A percentile compares a stretch with the other conserved stretches of the same genome.
Conservation (phyloP, 345 rosid species). For the Isatis tinctoria region DNA sequence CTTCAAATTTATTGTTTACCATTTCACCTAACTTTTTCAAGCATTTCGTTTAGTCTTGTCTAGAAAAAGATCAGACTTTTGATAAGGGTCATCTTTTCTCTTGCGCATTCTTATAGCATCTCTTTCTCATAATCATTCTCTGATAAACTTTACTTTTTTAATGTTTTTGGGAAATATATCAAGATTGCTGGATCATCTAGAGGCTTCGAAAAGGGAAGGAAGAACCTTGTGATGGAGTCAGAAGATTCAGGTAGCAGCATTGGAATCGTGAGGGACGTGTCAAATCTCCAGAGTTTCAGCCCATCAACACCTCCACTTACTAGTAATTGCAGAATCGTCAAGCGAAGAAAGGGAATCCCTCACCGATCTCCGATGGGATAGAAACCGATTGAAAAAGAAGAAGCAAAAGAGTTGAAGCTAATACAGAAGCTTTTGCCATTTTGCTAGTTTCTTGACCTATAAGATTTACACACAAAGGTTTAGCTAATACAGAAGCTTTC, state of each 20-base stretch:
- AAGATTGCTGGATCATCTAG: slow-evolving; percentile 77
- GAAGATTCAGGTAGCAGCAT: slow-evolving; percentile 78
- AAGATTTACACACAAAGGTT: slow-evolving; percentile 12
- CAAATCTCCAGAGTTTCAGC: slow-evolving; percentile 52
- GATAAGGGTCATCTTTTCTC: background rate
- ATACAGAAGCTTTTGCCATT: slow-evolving; percentile 7
- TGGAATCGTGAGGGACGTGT: slow-evolving; percentile 40
- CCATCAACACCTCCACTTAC: slow-evolving; percentile 95
- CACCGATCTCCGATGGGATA: slow-evolving; percentile 89
- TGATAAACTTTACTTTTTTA: background rate
- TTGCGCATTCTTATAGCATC: background rate
- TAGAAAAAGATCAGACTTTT: background rate
- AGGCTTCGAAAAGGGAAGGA: slow-evolving; percentile 53
- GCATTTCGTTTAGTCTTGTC: background rate
- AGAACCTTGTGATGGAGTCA: slow-evolving; percentile 48
- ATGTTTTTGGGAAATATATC: slow-evolving; percentile 5
- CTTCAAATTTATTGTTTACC: background rate
- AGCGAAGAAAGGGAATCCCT: slow-evolving; percentile 97
- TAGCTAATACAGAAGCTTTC: slow-evolving; percentile 19
- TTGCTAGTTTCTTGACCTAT: slow-evolving; percentile 22
- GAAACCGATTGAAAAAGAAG: background rate
- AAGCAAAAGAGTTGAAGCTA: background rate
- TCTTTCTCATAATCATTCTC: background rate
- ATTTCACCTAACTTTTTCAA: slow-evolving; percentile 12
- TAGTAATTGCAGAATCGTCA: slow-evolving; percentile 48